These are phyloP conservation scores for Umbilicus rupestris DNA, from an alignment of 164 flowering plant species.

Conservation along the genomic window DNA sequence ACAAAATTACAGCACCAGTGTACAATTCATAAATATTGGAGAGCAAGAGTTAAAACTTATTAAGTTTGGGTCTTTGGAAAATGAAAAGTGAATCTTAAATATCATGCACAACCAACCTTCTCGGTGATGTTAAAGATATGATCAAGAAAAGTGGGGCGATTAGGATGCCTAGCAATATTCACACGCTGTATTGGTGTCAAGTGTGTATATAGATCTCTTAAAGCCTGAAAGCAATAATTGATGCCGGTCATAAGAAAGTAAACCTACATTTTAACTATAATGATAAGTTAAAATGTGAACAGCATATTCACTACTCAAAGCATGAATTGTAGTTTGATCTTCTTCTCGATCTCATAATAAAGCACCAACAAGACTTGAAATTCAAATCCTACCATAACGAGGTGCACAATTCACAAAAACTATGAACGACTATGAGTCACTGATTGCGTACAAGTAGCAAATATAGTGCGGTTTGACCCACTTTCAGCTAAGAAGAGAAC, in stretches of 20 bases:
- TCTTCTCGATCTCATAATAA: background rate
- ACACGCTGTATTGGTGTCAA: conserved; percentile 88
- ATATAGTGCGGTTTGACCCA: background rate
- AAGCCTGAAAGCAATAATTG: conserved; percentile 50
- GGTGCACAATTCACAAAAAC: background rate
- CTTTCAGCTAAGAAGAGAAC: too few species aligned
- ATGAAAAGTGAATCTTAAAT: background rate
- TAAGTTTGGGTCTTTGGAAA: background rate
- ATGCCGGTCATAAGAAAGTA: background rate
- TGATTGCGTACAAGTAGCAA: too few species aligned
- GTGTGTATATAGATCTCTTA: conserved; percentile 62
- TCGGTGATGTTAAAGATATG: conserved; percentile 82
- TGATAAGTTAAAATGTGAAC: background rate
- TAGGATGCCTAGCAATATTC: conserved; percentile 87
- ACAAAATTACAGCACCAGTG: conserved; percentile 13
- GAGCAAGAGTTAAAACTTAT: background rate
- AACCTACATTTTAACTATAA: background rate
- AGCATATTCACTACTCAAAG: background rate
- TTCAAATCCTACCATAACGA: background rate
- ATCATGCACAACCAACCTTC: conserved; percentile 37
- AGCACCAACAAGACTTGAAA: background rate
- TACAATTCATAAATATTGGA: background rate
- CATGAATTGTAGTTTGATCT: background rate
- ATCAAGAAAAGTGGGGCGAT: conserved; percentile 94
- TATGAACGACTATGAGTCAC: background rate